Percentiles rank a stretch among this genome's conserved stretches.
These are phyloP conservation scores for Nitzschia sp. DNA, from an alignment of 108 stramenopile species.

Conservation along the genomic window DNA sequence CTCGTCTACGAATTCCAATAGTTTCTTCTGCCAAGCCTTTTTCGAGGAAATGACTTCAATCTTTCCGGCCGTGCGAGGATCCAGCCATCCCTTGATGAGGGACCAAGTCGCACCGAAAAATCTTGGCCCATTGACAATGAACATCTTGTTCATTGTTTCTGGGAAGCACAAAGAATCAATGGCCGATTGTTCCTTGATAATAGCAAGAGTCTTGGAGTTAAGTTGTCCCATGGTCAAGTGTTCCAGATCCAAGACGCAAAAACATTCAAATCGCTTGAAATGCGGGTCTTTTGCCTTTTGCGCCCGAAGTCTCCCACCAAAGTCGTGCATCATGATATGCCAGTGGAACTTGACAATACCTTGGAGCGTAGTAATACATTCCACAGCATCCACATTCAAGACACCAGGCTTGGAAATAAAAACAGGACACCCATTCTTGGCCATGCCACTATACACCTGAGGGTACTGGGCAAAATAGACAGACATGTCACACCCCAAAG, in stretches of 20 bases:
- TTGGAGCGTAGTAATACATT: constrained; percentile 81
- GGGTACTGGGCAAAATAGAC: constrained; percentile 81
- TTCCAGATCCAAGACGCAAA: constrained; percentile 72
- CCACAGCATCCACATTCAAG: constrained; percentile 75
- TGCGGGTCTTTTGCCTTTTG: constrained; percentile 67
- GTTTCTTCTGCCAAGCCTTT: constrained; percentile 61
- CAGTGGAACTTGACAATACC: constrained; percentile 85
- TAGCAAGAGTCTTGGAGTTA: constrained; percentile 56
- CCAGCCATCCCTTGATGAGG: constrained; percentile 86
- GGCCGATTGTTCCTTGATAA: constrained; percentile 83
- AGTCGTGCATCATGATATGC: constrained; percentile 86
- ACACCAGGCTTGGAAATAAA: constrained; percentile 87
- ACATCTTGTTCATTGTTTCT: constrained; percentile 81
- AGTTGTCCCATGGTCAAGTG: constrained; percentile 66
- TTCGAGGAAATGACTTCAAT: constrained; percentile 75
- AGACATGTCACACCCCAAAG: constrained; percentile 68
- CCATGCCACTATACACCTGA: constrained; percentile 74
- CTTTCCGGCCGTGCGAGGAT: constrained; percentile 80
- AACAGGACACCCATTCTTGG: constrained; percentile 76
- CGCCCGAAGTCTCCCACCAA: constrained; percentile 52
- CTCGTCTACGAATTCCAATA: constrained; percentile 67
- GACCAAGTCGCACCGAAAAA: constrained; percentile 85
- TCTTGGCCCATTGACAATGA: constrained; percentile 81
- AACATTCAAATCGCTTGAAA: constrained; percentile 77
- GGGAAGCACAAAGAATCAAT: constrained; percentile 90